A percentile compares a stretch with the other conserved stretches of the same genome.
phyloP scores from a whole-genome alignment of 73 alveolate genomes.

The Paramecium caudatum region DNA sequence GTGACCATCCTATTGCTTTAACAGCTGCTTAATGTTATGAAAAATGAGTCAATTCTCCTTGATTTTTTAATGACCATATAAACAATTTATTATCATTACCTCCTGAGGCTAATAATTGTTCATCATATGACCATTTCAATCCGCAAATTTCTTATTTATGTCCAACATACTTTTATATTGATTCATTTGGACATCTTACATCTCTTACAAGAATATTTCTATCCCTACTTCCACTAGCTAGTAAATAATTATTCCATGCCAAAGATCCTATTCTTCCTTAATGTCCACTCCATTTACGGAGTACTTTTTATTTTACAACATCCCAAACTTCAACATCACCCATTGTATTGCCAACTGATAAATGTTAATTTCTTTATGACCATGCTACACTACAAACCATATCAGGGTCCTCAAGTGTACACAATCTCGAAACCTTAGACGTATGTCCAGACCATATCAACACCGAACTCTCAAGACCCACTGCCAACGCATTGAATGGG shows the following conservation, averaged over 20 bases:
- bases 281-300: constrained; percentile 88
- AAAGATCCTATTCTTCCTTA: constrained; percentile 93
- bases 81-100: constrained; percentile 76
- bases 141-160: constrained; percentile 88
- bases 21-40: constrained; percentile 96
- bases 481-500: constrained; percentile 86
- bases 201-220: constrained; percentile 93
- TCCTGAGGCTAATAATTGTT: constrained; percentile 75
- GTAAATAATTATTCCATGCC: constrained; percentile 90
- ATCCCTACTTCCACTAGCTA: constrained; percentile 96
- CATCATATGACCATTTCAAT: constrained; percentile 77
- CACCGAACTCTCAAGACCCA: constrained; percentile 87
- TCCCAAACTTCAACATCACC: constrained; percentile 88
- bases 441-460: constrained; percentile 85
- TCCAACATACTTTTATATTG: constrained; percentile 79
- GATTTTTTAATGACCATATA: constrained; percentile 72
- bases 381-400: constrained; percentile 89
- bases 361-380: constrained; percentile 78
- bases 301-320: constrained; percentile 76
- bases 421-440: constrained; percentile 54
- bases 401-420: constrained; percentile 77
- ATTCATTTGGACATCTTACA: constrained; percentile 84
- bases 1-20: constrained; percentile 98
- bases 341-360: constrained; percentile 86
- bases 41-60: constrained; percentile 72